Evolutionary conservation across 2,329 filamentous ascomycete species (phyloP).

Genomic region (Colletotrichum somersetense): DNA sequence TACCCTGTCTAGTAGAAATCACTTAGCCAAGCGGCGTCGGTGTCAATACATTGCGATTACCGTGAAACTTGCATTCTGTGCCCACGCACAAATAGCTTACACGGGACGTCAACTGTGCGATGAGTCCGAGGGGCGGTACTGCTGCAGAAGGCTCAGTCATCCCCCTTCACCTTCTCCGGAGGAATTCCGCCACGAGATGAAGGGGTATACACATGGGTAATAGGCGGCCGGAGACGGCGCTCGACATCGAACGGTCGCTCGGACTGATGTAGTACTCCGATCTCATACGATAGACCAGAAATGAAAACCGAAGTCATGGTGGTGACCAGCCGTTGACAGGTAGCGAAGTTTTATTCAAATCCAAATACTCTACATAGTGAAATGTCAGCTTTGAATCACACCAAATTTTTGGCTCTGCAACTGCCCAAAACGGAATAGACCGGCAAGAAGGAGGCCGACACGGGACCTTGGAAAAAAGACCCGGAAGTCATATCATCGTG

Average conservation of each 20-base stretch:
- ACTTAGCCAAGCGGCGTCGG: constrained; percentile 10
- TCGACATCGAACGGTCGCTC: background rate
- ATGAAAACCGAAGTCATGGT: background rate
- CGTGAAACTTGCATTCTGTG: background rate
- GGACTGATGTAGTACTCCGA: background rate
- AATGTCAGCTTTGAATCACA: background rate
- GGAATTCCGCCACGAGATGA: constrained; percentile 1
- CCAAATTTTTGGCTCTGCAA: too few relatives aligned
- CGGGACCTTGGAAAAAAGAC: background rate
- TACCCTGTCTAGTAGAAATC: constrained; percentile 10
- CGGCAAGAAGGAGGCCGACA: background rate
- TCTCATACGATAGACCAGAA: background rate
- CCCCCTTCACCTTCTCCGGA: background rate
- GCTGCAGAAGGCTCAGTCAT: constrained; percentile 15
- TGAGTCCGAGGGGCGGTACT: too few relatives aligned
- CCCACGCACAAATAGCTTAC: constrained; percentile 2
- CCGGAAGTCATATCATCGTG: background rate
- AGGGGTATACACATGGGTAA: background rate
- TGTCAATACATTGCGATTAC: constrained; percentile 10
- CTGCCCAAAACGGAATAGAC: too few relatives aligned
- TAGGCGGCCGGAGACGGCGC: background rate
- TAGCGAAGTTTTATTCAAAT: background rate
- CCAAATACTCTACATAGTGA: background rate
- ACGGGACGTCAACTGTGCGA: background rate
- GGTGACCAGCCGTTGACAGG: background rate